Conservation (phyloP, 1,284 basidiomycete genomes). For the Sanghuangporus baumii region DNA sequence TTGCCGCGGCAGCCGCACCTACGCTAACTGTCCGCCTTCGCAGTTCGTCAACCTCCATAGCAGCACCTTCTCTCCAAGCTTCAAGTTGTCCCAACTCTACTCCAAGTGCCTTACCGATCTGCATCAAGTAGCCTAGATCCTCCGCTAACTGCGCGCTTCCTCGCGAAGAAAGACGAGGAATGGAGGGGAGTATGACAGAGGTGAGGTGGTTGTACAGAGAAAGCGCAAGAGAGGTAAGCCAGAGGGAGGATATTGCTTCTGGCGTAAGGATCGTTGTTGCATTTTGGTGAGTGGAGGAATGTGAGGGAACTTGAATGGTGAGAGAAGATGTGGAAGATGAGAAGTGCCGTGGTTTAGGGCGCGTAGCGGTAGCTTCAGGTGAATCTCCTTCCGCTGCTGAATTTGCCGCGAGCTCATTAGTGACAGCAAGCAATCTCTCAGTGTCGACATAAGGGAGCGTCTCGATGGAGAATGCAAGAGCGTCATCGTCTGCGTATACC, state of each 20-base stretch:
- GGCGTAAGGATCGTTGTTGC: slow-evolving; percentile 39
- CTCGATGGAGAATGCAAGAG: slow-evolving; percentile 82
- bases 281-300: slow-evolving; percentile 7
- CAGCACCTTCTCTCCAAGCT: slow-evolving; percentile 64
- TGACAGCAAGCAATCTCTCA: slow-evolving; percentile 46
- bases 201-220: slow-evolving; percentile 73
- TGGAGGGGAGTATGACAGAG: slow-evolving; percentile 53
- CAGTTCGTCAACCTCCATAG: slow-evolving; percentile 54
- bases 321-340: slow-evolving; percentile 28
- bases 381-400: slow-evolving; percentile 15
- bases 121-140: slow-evolving; percentile 85
- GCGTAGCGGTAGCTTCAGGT: background rate
- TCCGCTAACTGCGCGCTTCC: slow-evolving; percentile 84
- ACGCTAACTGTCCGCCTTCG: slow-evolving; percentile 25
- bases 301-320: slow-evolving; percentile 29
- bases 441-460: slow-evolving; percentile 70
- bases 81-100: slow-evolving; percentile 75
- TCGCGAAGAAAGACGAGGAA: slow-evolving; percentile 50
- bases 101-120: slow-evolving; percentile 88
- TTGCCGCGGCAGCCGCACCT: slow-evolving; percentile 23
- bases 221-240: slow-evolving; percentile 86
- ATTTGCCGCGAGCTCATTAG: slow-evolving; percentile 30
- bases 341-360: slow-evolving; percentile 32
- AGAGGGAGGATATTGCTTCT: slow-evolving; percentile 80
- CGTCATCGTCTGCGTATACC: slow-evolving; percentile 88